Base-by-base conservation (phyloP, 345 rosid species). In the Toxicodendron radicans region DNA sequence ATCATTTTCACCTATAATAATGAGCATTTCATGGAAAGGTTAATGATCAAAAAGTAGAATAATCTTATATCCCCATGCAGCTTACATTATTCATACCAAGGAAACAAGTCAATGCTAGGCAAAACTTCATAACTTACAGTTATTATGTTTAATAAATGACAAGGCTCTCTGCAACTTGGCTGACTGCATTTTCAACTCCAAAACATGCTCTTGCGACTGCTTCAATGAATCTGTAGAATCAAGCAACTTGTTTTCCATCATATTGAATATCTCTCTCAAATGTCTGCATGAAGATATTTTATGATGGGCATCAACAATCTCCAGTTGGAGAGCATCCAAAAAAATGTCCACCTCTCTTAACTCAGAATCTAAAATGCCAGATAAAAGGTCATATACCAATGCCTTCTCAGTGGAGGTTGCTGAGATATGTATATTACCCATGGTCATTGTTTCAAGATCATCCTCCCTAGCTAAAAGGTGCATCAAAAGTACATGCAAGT, bases 351-450 rank as follows among this genome's bases (percentile, higher is more conserved):
- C 90, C 78, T 84, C 94, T 72, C 83, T 86, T 72, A 91, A 79
- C 87, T 91, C 93, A 0, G 98, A 91, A 82, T 88, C 99, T 72
- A 95, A 76, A 80, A 92, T 77, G 59, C 91, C 89, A 56, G 85
- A 86, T 57, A 90, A 83, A 35, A 92, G 86, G 83, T 93, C 97
- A 82, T 84, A 83, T 53, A 76, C 63, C 87, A 92, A 81, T 61
- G 98, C 90, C 85, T 89, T 90, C 80, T 88, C 93, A 67, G 85
- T 73, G 10, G 88, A 85, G 49, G 73, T 83, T 73, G 83, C 58
- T 5, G 89, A 80, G 59, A 83, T 63, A 75, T 64, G 46, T 43
- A 80, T 73, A 71, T 77, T 84, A 72, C 65, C 80, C 48, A 76
- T 66, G 27, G 82, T 81, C 79, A 81, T 84, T 21, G 76, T 80